Percentiles rank a stretch among this genome's conserved stretches.
phyloP scores from a whole-genome alignment of 2,329 filamentous ascomycete genomes.

The Neofusicoccum kwambonambiense region DNA sequence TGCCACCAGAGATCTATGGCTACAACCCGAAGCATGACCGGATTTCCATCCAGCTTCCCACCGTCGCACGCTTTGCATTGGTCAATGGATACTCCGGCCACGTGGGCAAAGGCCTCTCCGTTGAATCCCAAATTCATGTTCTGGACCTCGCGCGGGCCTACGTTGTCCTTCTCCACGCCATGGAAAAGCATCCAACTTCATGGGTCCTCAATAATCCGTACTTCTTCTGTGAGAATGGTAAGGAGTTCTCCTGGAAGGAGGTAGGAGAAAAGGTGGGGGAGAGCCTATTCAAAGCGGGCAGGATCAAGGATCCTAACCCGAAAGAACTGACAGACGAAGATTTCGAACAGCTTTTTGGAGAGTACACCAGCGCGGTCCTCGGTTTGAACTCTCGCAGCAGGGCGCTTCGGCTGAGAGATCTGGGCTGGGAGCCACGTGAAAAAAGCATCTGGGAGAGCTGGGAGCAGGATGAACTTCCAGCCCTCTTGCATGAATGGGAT shows the following conservation, averaged over 20 bases:
- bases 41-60: conserved; percentile 50
- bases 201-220: conserved; percentile 46
- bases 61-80: conserved; percentile 47
- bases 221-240: conserved; percentile 50
- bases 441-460: conserved; percentile 42
- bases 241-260: conserved; percentile 47
- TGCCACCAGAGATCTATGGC: conserved; percentile 49
- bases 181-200: conserved; percentile 36
- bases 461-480: conserved; percentile 45
- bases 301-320: conserved; percentile 38
- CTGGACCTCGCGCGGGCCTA: conserved; percentile 41
- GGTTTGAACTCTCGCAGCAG: conserved; percentile 46
- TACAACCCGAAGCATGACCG: conserved; percentile 39
- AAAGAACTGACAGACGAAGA: conserved; percentile 36
- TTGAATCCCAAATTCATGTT: conserved; percentile 49
- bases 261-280: conserved; percentile 40
- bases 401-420: conserved; percentile 42
- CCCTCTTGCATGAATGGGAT: conserved; percentile 33
- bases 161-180: conserved; percentile 31
- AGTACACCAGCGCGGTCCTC: conserved; percentile 27
- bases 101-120: conserved; percentile 43
- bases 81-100: conserved; percentile 49
- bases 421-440: conserved; percentile 49
- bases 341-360: conserved; percentile 43
- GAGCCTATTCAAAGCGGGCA: conserved; percentile 38